These are phyloP conservation scores for Cladosporium cucumerinum DNA, from an alignment of 2,329 filamentous ascomycete genomes.

Conservation along the genomic window DNA sequence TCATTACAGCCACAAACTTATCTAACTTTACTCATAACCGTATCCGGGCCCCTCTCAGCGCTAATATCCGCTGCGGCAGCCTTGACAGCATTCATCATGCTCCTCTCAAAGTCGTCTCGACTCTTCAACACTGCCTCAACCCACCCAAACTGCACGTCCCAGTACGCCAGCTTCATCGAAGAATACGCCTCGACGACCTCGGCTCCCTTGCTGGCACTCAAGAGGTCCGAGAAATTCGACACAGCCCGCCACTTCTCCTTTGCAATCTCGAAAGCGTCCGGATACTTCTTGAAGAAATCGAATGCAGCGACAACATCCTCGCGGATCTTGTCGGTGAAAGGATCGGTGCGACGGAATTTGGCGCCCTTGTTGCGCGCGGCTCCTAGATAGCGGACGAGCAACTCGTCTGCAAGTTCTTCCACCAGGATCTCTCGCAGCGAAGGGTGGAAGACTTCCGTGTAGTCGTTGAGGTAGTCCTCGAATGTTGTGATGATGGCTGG, in stretches of 20 bases:
- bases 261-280: slow-evolving; percentile 69
- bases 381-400: slow-evolving; percentile 80
- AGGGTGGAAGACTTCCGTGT: slow-evolving; percentile 77
- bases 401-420: slow-evolving; percentile 87
- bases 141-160: slow-evolving; percentile 93
- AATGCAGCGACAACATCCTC: slow-evolving; percentile 90
- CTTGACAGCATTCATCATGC: slow-evolving; percentile 86
- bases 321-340: slow-evolving; percentile 88
- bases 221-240: slow-evolving; percentile 73
- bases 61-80: slow-evolving; percentile 80
- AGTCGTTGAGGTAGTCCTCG: slow-evolving; percentile 88
- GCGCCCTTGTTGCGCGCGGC: slow-evolving; percentile 84
- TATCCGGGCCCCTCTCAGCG: slow-evolving; percentile 77
- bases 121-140: slow-evolving; percentile 85
- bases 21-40: slow-evolving; percentile 91
- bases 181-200: slow-evolving; percentile 75
- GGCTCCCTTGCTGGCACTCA: slow-evolving; percentile 70
- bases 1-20: slow-evolving; percentile 37
- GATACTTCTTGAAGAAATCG: slow-evolving; percentile 74
- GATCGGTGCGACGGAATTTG: slow-evolving; percentile 81
- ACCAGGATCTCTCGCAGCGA: slow-evolving; percentile 87
- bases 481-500: slow-evolving; percentile 93
- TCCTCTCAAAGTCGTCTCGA: slow-evolving; percentile 89
- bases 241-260: slow-evolving; percentile 92
- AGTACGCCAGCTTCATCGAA: slow-evolving; percentile 79